A percentile compares a stretch with the other conserved stretches of the same genome.
These are phyloP conservation scores for Solanum acaule DNA, from an alignment of 257 asterid genomes.

Conservation along the genomic window DNA sequence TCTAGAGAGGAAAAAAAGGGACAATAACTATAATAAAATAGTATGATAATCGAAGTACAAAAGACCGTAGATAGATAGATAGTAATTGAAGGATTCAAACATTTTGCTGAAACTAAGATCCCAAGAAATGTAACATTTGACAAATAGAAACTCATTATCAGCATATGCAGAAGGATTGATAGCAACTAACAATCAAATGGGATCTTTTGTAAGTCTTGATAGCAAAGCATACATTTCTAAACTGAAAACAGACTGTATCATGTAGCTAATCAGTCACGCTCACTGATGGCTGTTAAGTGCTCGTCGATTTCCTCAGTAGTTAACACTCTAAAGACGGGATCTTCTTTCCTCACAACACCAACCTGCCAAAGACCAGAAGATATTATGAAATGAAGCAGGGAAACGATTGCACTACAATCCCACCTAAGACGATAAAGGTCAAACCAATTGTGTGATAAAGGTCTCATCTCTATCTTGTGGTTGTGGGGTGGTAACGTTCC, in stretches of 20 bases:
- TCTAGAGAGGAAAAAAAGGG: background rate
- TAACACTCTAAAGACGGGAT: slow-evolving; percentile 57
- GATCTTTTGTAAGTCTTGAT: background rate
- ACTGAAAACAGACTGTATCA: background rate
- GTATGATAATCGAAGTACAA: background rate
- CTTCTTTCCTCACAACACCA: slow-evolving; percentile 82
- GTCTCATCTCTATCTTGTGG: background rate
- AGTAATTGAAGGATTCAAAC: background rate
- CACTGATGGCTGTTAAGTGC: slow-evolving; percentile 93
- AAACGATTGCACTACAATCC: background rate
- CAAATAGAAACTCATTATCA: background rate
- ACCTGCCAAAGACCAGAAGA: slow-evolving; percentile 36
- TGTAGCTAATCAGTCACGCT: slow-evolving; percentile 56
- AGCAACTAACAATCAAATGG: background rate
- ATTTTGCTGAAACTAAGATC: background rate
- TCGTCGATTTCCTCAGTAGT: slow-evolving; percentile 92
- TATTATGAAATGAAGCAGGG: background rate
- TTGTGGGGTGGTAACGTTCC: background rate
- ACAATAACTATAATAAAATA: background rate
- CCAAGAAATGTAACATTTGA: background rate
- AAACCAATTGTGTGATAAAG: background rate
- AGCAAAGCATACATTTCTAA: background rate
- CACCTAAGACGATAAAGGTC: background rate
- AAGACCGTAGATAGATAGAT: background rate
- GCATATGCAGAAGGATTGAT: background rate